Base-by-base conservation (phyloP, 352 stramenopile genomes). In the Phytophthora lateralis region DNA sequence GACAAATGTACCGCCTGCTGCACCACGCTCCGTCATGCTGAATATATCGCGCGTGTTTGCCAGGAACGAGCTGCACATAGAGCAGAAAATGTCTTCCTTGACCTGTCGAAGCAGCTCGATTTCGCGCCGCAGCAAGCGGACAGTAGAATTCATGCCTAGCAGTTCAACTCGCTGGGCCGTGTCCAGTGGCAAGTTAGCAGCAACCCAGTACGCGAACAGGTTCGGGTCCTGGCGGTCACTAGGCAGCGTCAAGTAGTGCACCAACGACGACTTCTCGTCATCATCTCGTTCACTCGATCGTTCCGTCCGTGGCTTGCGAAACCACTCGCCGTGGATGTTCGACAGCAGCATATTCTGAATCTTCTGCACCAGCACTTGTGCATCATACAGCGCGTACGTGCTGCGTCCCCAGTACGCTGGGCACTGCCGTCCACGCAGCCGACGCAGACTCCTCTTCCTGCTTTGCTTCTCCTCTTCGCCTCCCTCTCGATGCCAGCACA, bases 131-230 rank as follows among this genome's bases (percentile, higher is more conserved):
- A 93, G 57, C 3, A 91, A 69, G 1, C 62, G 69, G 20, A 89
- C 79, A 30, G 88, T 79, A 12, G 74, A 85, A 50, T 89, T 69
- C 24, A 88, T 85, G 34, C 66, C 63, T 32, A 91, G 57, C 24
- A 93, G 53, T 34, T 83, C 79, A 10, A 90, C 63, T 32, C 87
- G 80, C 51, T 89, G 68, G 5, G 26, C 12, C n/a, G 81, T 78
- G 44, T 82, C 76, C 41, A 93, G 47, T 30, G 84, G 82, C 41
- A 95, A 58, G 38, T 93, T 92, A 1, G 70, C 66, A 35, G 82
- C 83, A 6, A 95, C 73, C 87, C 87, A 95, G 46, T 89, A 90
- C 4, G 85, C 83, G 27, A 94, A 95, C 24, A 77, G 66, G 26
- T 82, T 85, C 12, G 85, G 78, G 48, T 93, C 85, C 30, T 78